Percentiles rank a stretch among this genome's conserved stretches.
phyloP scores from a whole-genome alignment of 305 asterid genomes.

The Fraxinus sp. region DNA sequence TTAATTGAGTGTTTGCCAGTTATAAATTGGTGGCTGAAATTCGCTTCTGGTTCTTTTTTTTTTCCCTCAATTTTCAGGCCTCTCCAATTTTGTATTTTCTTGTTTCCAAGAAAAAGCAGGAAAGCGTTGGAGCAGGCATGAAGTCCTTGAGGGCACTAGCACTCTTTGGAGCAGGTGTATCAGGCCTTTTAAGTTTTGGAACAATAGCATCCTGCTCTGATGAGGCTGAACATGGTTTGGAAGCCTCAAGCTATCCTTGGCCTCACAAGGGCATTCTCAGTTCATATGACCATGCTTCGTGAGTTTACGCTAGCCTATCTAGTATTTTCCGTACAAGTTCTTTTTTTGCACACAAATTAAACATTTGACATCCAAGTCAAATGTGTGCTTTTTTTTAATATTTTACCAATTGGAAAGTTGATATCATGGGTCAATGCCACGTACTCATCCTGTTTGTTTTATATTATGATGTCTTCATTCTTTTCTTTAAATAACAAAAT shows the following conservation, averaged over 20 bases:
- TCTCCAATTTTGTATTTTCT: slow-evolving; percentile 49
- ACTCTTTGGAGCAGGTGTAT: slow-evolving; percentile 71
- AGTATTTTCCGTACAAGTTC: slow-evolving; percentile 12
- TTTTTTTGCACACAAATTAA: background rate
- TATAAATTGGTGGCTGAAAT: background rate
- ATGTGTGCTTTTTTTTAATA: background rate
- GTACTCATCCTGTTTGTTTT: background rate
- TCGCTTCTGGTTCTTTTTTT: background rate
- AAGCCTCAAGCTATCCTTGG: slow-evolving; percentile 70
- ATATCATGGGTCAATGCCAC: background rate
- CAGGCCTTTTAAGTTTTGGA: slow-evolving; percentile 73
- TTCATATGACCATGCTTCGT: slow-evolving; percentile 87
- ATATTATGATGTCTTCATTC: background rate
- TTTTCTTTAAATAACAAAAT: background rate
- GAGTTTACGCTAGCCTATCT: slow-evolving; percentile 34
- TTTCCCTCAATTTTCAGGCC: slow-evolving; percentile 33
- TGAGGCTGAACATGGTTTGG: slow-evolving; percentile 91
- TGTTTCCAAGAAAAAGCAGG: slow-evolving; percentile 52
- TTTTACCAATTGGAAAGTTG: slow-evolving; percentile 12
- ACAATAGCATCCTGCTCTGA: slow-evolving; percentile 61
- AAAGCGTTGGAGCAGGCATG: slow-evolving; percentile 42
- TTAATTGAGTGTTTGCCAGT: background rate
- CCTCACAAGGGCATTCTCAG: slow-evolving; percentile 82
- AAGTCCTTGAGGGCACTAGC: slow-evolving; percentile 65
- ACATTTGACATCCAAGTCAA: background rate